Conservation (phyloP, 306 rosid species). For the Gleditsia sinensis region DNA sequence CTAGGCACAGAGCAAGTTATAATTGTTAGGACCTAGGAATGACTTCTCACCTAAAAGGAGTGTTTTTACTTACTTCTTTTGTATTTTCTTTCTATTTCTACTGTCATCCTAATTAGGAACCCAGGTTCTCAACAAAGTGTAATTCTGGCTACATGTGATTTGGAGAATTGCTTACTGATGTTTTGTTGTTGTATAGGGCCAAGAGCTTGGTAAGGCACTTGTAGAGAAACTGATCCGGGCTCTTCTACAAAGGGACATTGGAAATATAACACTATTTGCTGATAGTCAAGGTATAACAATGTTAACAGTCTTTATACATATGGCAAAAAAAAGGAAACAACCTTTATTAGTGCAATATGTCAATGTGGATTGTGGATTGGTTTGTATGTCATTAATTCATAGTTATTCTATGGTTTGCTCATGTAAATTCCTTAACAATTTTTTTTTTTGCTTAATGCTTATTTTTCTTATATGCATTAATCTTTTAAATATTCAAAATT, state of each 20-base stretch:
- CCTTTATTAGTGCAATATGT: neutral
- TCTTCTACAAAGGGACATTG: constrained; percentile 90
- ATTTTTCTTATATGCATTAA: no score
- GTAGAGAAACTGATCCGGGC: constrained; percentile 85
- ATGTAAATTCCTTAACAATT: no score
- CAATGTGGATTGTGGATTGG: neutral
- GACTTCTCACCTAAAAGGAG: no score
- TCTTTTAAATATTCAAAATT: no score
- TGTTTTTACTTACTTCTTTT: no score
- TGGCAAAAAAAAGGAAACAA: no score
- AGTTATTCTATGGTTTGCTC: constrained; percentile 17
- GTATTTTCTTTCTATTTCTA: no score
- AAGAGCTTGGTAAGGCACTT: constrained; percentile 94
- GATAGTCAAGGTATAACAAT: constrained; percentile 78
- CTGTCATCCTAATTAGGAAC: no score
- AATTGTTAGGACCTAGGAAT: no score
- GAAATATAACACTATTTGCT: constrained; percentile 91
- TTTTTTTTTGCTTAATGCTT: no score
- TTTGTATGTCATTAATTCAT: constrained; percentile 16
- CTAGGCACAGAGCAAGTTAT: no score
- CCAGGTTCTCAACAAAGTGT: no score
- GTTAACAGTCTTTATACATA: neutral
- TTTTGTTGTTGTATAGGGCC: constrained; percentile 65
- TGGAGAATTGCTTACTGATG: constrained; percentile 25
- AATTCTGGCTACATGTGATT: constrained; percentile 10